These are phyloP conservation scores for Suhomyces sp. DNA, from an alignment of 805 yeast species.

Conservation along the genomic window DNA sequence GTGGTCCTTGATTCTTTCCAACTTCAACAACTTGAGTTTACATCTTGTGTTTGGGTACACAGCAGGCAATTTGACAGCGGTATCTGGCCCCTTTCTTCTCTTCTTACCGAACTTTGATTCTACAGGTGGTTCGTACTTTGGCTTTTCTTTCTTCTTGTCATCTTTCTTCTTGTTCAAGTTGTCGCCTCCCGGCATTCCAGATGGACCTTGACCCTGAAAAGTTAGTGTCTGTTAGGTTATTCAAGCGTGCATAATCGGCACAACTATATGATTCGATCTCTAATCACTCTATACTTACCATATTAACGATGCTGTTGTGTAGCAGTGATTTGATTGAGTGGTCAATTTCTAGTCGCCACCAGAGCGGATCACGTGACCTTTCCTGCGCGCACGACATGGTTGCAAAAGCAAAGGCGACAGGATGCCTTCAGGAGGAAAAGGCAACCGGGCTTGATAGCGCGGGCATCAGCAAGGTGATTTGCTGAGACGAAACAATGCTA, in stretches of 20 bases:
- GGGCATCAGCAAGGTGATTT: too few species aligned
- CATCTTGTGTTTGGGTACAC: constrained; percentile 94
- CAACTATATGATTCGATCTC: too few species aligned
- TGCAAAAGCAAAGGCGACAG: neutral
- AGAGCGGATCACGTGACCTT: neutral
- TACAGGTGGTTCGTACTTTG: constrained; percentile 98
- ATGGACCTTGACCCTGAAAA: constrained; percentile 51
- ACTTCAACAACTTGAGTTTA: constrained; percentile 80
- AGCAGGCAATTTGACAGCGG: constrained; percentile 77
- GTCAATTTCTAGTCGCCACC: constrained; percentile 7
- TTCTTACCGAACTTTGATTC: constrained; percentile 91
- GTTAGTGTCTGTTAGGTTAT: constrained; percentile 8
- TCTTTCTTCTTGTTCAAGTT: constrained; percentile 47
- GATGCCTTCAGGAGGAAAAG: too few species aligned
- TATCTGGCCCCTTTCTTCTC: constrained; percentile 89
- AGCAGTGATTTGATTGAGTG: neutral
- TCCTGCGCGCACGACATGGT: neutral
- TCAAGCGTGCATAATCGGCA: too few species aligned
- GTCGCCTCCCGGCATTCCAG: constrained; percentile 54
- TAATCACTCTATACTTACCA: constrained; percentile 8
- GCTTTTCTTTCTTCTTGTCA: constrained; percentile 74
- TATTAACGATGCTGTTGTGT: constrained; percentile 3
- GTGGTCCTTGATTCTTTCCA: constrained; percentile 97
- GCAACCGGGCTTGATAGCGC: too few species aligned
- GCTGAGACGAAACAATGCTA: too few species aligned